Evolutionary conservation across 2,329 filamentous ascomycete species (phyloP).

Genomic region (Fusarium subtropicale): DNA sequence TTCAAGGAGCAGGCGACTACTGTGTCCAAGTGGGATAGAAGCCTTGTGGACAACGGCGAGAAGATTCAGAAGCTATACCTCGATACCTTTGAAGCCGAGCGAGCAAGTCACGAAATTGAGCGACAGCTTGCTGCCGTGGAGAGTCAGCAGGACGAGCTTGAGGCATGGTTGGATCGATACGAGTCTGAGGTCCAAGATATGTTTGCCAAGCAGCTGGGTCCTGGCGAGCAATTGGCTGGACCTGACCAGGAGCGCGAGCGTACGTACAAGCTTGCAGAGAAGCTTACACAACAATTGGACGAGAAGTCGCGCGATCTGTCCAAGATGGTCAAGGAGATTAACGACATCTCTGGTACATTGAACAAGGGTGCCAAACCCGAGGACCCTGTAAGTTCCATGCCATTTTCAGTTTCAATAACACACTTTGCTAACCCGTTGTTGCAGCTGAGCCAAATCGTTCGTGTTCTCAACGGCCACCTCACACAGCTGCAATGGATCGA

Average conservation of each 20-base stretch:
- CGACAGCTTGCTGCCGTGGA: constrained; percentile 90
- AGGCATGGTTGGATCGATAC: constrained; percentile 88
- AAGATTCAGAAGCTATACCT: constrained; percentile 95
- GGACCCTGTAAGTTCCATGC: constrained; percentile 75
- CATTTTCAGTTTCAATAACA: not conserved
- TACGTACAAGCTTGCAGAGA: constrained; percentile 96
- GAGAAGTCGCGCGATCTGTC: constrained; percentile 93
- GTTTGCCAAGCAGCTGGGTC: constrained; percentile 82
- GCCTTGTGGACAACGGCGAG: constrained; percentile 91
- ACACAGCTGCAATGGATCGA: constrained; percentile 95
- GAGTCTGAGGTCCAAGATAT: constrained; percentile 92
- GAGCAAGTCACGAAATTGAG: constrained; percentile 93
- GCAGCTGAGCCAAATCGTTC: constrained; percentile 92
- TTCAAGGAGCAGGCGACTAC: constrained; percentile 91
- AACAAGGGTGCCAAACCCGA: constrained; percentile 91
- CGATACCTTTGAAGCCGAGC: constrained; percentile 92
- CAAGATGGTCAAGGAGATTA: constrained; percentile 99
- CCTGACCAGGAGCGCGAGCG: constrained; percentile 96
- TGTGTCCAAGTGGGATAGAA: constrained; percentile 90
- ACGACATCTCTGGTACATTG: constrained; percentile 87
- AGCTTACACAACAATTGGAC: constrained; percentile 87
- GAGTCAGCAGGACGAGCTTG: constrained; percentile 90
- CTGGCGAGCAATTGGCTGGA: constrained; percentile 80
- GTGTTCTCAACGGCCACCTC: constrained; percentile 93
- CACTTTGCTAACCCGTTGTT: constrained; percentile 44